Evolutionary conservation across 371 early-diverging fungal genomes (phyloP).

Genomic region (Umbelopsis sp.): DNA sequence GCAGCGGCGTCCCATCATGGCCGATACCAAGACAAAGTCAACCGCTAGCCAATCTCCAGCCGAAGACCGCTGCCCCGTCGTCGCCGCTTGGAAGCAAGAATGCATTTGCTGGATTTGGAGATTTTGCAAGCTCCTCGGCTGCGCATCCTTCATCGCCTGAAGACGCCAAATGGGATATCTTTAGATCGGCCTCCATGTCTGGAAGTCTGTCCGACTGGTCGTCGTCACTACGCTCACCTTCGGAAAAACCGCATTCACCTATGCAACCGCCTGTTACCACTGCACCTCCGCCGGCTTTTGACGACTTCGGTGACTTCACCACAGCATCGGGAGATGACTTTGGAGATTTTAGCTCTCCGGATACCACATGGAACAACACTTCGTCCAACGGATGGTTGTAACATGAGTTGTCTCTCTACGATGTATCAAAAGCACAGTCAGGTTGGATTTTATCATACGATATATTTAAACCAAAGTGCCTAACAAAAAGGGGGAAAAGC

Average conservation of each 20-base stretch:
- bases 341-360: slow-evolving; percentile 5
- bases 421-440: no score
- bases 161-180: slow-evolving; percentile 6
- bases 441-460: no score
- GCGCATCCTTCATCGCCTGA: not conserved
- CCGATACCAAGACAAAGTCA: not conserved
- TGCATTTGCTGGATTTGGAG: not conserved
- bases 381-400: slow-evolving; percentile 2
- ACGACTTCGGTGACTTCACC: slow-evolving; percentile 11
- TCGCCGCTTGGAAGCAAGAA: not conserved
- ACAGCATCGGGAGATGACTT: not conserved
- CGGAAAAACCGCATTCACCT: not conserved
- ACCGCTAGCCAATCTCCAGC: not conserved
- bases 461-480: no score
- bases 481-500: no score
- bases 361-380: not conserved
- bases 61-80: not conserved
- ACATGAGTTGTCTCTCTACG: not conserved
- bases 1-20: not conserved
- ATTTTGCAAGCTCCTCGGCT: not conserved
- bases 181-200: slow-evolving; percentile 6
- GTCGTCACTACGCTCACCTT: not conserved
- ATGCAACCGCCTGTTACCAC: no score
- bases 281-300: not conserved
- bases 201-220: slow-evolving; percentile 13